These are phyloP conservation scores for Gonapodya sp. DNA, from an alignment of 192 early-diverging fungal genomes.

Conservation along the genomic window DNA sequence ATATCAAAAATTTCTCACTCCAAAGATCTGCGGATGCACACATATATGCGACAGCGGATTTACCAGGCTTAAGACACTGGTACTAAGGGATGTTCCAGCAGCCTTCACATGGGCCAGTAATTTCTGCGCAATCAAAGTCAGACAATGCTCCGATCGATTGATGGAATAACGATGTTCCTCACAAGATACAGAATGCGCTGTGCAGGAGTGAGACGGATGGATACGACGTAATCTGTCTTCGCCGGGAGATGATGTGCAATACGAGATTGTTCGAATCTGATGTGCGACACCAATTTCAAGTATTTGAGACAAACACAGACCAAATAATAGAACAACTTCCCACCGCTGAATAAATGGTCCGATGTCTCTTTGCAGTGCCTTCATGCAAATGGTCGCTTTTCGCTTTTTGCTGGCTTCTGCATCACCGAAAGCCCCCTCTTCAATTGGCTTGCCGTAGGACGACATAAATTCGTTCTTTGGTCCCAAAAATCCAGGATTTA, in stretches of 20 bases:
- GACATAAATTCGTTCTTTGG: conserved; percentile 38
- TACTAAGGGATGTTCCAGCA: background rate
- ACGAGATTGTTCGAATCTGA: conserved; percentile 36
- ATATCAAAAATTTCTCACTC: background rate
- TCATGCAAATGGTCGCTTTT: conserved; percentile 23
- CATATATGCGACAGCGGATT: background rate
- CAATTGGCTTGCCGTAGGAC: conserved; percentile 50
- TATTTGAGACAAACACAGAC: conserved; percentile 15
- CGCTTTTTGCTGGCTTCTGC: conserved; percentile 21
- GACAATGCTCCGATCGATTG: background rate
- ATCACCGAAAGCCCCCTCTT: conserved; percentile 45
- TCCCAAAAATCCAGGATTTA: conserved; percentile 52
- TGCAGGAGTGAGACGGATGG: conserved; percentile 41
- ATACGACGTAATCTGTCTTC: conserved; percentile 64
- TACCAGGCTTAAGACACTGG: background rate
- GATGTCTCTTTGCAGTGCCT: conserved; percentile 55
- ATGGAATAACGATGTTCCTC: background rate
- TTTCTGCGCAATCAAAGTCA: background rate
- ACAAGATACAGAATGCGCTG: conserved; percentile 45
- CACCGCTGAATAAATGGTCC: conserved; percentile 49
- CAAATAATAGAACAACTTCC: conserved; percentile 14
- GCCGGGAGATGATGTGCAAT: conserved; percentile 47
- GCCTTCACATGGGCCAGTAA: background rate
- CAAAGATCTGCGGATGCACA: background rate
- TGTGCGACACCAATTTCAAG: conserved; percentile 9